Conservation (phyloP, 179 eudicot genomes). For the Dionaea muscipula region DNA sequence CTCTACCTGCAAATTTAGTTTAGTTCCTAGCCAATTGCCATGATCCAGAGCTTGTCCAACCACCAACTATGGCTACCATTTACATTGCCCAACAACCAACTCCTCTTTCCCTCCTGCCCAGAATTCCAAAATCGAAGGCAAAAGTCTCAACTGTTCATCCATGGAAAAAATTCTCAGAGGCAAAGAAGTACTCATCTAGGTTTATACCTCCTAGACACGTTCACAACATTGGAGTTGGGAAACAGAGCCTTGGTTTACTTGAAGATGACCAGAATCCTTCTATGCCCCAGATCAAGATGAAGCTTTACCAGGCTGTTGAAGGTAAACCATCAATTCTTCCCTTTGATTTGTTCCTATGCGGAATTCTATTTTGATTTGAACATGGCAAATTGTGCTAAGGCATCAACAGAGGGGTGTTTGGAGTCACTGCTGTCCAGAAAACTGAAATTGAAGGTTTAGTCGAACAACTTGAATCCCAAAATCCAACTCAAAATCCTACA, state of each 20-base stretch:
- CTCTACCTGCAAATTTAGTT: no score
- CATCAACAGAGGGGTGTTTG: constrained; percentile 78
- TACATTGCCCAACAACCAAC: constrained; percentile 44
- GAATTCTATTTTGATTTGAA: no score
- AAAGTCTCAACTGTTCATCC: constrained; percentile 16
- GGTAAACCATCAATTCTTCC: constrained; percentile 22
- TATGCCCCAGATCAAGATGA: constrained; percentile 32
- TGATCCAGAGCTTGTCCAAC: neutral
- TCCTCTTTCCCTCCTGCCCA: constrained; percentile 26
- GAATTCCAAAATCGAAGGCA: constrained; percentile 13
- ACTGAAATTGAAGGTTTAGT: constrained; percentile 53
- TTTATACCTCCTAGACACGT: constrained; percentile 9
- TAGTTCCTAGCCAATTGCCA: no score
- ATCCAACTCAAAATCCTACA: constrained; percentile 63
- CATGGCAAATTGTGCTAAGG: constrained; percentile 22
- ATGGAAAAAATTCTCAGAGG: constrained; percentile 11
- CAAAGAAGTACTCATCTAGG: constrained; percentile 18
- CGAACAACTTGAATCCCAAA: constrained; percentile 49
- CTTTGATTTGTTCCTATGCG: neutral
- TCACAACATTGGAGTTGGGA: constrained; percentile 27
- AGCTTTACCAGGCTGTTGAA: constrained; percentile 38
- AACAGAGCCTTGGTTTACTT: constrained; percentile 24
- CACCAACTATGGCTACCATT: constrained; percentile 14
- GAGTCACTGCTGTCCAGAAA: constrained; percentile 55
- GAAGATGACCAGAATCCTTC: constrained; percentile 18